A percentile compares a stretch with the other conserved stretches of the same genome.
Evolutionary conservation across 192 early-diverging fungal species (phyloP).

Genomic region (Allomyces macrogynus): DNA sequence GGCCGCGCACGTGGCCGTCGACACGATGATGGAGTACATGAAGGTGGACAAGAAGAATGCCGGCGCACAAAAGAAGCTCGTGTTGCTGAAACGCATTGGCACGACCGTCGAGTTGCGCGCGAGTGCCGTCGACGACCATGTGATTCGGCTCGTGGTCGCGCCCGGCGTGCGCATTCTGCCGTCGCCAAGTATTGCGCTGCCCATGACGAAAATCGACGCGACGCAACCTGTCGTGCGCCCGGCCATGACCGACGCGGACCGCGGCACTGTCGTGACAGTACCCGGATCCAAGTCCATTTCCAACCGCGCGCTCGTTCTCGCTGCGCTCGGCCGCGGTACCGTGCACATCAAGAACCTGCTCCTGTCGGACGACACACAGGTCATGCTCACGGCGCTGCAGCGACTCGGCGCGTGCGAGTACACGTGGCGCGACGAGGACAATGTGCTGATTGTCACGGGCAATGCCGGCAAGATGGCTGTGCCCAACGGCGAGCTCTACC

Average conservation of each 20-base stretch:
- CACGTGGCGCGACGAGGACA: conserved; percentile 82
- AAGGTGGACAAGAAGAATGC: conserved; percentile 91
- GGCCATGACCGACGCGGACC: conserved; percentile 3
- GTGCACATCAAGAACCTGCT: conserved; percentile 69
- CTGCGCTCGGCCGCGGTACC: conserved; percentile 63
- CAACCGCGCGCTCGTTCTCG: conserved; percentile 81
- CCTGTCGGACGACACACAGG: conserved; percentile 94
- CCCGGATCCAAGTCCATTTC: conserved; percentile 96
- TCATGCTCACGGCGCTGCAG: conserved; percentile 81
- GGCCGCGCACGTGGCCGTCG: conserved; percentile 45
- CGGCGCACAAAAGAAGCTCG: conserved; percentile 76
- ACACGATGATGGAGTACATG: conserved; percentile 75
- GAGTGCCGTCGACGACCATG: conserved; percentile 57
- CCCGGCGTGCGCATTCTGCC: conserved; percentile 47
- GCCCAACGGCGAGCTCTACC: conserved; percentile 59
- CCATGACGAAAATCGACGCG: conserved; percentile 7
- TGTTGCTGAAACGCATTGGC: conserved; percentile 66
- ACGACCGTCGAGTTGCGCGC: conserved; percentile 63
- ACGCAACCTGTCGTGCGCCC: not conserved
- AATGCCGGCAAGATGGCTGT: conserved; percentile 48
- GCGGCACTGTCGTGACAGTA: conserved; percentile 14
- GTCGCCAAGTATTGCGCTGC: conserved; percentile 3
- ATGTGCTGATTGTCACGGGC: conserved; percentile 59
- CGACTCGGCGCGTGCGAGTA: conserved; percentile 68
- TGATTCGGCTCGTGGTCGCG: conserved; percentile 65